Evolutionary conservation across 139 green algal species (phyloP), one percentile per base, ranked within the genome.

Genomic region (Chlorella sp.): DNA sequence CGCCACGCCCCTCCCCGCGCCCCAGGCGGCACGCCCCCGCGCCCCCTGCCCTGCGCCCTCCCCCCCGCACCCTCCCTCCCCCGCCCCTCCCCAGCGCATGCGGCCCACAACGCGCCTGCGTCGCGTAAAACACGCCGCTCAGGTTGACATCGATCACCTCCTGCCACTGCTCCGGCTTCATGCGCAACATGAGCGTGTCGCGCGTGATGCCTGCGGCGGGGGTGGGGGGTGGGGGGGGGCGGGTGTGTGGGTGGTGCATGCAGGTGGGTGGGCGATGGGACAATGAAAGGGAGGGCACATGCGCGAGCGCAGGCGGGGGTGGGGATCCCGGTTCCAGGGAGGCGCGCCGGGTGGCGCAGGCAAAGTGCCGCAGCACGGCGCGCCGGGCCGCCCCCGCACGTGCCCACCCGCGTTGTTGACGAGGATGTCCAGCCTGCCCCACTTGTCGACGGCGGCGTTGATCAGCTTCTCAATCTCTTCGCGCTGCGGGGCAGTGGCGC

Each of bases 71-170:
- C 14, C 7, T 14, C 53, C 9, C 53, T 23, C 36, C 21, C 36
- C 2, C 1, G 6, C 17, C 5, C 38, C 61, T 23, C 40, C 14
- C 40, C 27, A 7, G 40, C 36, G 38, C 21, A 19, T 15, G 19
- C 40, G 6, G 11, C 43, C 2, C 38, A 74, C 5, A 23, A 23
- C 71, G 38, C 60, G 91, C 90, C 89, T 98, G 94, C 14, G 86
- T 91, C 59, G 86, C 87, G 72, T 91, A 95, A 86, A 99, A 99
- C 19, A 98, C 95, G 60, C 89, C 91, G 2, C 88, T 89, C 29
- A 99, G 93, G 90, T 99, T 99, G 79, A 92, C 93, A 82, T 97
- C 87, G 65, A 99, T 98, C 36, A 99, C 96, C 9, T 95, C 93
- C 38, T 99, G 84, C 96, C 95, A 98, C 83, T 93, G 83, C 36